These are phyloP conservation scores for Saccharomyces hybrid DNA, from an alignment of 1,139 yeast genomes.

Conservation along the genomic window DNA sequence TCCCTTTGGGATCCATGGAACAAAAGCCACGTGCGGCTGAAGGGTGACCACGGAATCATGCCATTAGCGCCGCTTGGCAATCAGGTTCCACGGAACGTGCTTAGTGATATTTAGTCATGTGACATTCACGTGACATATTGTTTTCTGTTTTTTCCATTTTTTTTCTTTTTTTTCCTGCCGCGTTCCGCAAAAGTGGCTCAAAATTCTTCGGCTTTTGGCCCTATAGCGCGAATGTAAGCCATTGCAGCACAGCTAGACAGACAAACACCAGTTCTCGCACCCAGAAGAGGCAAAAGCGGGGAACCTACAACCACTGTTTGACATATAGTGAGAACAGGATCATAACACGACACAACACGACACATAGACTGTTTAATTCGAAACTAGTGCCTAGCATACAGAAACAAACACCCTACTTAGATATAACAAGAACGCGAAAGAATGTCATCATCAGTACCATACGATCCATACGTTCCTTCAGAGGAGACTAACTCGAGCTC, in stretches of 20 bases:
- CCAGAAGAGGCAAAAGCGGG: neutral
- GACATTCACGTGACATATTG: neutral
- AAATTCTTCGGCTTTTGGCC: neutral
- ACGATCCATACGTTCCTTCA: slow-evolving; percentile 81
- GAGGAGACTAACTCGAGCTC: slow-evolving; percentile 31
- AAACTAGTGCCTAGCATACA: neutral
- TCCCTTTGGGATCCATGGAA: neutral
- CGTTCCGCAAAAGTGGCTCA: slow-evolving; percentile 1
- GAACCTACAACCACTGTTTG: neutral
- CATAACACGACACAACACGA: no score
- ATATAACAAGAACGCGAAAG: neutral
- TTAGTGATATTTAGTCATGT: neutral
- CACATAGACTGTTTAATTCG: no score
- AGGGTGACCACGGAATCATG: neutral
- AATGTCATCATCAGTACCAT: slow-evolving; percentile 80
- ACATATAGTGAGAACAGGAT: no score
- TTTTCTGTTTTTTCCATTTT: neutral
- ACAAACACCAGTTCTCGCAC: neutral
- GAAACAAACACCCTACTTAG: neutral
- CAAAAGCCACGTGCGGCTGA: neutral
- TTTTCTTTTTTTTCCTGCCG: neutral
- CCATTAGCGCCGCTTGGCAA: neutral
- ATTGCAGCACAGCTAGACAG: neutral
- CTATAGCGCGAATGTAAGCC: neutral
- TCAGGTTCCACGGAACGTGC: neutral